These are phyloP conservation scores for Verticillium tricorpus DNA, from an alignment of 2,329 filamentous ascomycete species.

Conservation along the genomic window DNA sequence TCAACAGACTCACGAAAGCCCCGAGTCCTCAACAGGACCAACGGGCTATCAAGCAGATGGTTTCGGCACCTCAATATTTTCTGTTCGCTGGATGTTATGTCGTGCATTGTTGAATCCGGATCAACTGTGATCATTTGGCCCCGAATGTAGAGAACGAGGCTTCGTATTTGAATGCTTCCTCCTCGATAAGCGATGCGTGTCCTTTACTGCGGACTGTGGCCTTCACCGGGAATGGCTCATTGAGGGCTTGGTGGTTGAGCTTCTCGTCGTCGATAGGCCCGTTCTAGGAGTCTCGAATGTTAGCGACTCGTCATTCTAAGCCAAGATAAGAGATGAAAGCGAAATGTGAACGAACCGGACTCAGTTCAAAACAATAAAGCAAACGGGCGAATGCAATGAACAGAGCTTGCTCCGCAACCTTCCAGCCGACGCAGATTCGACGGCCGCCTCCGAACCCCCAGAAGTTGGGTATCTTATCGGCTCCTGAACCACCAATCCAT, in stretches of 20 bases:
- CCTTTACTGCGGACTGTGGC: conserved; percentile 5
- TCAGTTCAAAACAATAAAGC: conserved; percentile 16
- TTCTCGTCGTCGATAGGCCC: conserved; percentile 8
- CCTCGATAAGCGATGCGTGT: conserved; percentile 7
- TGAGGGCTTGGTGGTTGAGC: conserved; percentile 7
- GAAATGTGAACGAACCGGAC: neutral
- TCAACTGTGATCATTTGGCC: neutral
- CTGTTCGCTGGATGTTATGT: neutral
- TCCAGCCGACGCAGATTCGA: conserved; percentile 18
- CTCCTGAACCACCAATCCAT: conserved; percentile 24
- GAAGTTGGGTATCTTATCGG: conserved; percentile 24
- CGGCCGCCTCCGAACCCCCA: conserved; percentile 21
- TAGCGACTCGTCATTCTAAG: neutral
- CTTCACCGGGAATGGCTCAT: conserved; percentile 14
- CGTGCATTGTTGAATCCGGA: neutral
- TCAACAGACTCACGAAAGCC: too few relatives aligned
- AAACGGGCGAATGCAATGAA: conserved; percentile 19
- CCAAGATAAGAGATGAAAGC: neutral
- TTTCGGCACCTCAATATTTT: too few relatives aligned
- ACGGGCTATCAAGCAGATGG: too few relatives aligned
- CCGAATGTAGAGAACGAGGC: conserved; percentile 1
- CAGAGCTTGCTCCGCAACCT: conserved; percentile 17
- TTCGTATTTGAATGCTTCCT: neutral
- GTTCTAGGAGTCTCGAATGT: conserved; percentile 3
- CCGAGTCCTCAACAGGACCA: too few relatives aligned